Conservation (phyloP, 768 basidiomycete genomes). For the Naganishia antarctica region DNA sequence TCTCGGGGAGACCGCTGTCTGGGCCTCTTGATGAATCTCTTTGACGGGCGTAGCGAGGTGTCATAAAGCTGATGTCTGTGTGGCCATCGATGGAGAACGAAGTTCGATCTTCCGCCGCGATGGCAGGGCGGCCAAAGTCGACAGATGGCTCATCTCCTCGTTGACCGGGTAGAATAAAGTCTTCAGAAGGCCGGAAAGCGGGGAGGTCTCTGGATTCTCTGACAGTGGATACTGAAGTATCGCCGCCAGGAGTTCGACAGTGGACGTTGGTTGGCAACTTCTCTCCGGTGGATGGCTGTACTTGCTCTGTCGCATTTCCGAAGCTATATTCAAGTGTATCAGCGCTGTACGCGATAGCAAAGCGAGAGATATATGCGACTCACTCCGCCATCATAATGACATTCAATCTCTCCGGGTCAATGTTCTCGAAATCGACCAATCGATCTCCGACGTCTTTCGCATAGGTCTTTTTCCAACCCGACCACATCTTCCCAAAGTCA, state of each 20-base stretch:
- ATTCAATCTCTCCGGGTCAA: constrained; percentile 17
- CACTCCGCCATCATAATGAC: constrained; percentile 12
- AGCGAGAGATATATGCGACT: background rate
- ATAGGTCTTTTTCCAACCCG: background rate
- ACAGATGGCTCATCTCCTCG: constrained; percentile 17
- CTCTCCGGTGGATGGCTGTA: background rate
- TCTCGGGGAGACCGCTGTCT: constrained; percentile 6
- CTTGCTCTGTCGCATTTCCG: background rate
- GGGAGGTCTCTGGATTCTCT: constrained; percentile 26
- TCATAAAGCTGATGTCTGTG: background rate
- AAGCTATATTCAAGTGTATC: background rate
- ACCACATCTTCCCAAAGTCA: constrained; percentile 22
- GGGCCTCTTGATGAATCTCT: background rate
- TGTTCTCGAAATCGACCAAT: background rate
- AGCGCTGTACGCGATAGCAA: background rate
- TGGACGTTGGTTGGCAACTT: background rate
- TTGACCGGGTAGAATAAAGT: constrained; percentile 24
- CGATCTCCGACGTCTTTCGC: background rate
- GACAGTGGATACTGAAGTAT: constrained; percentile 17
- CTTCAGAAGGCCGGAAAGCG: constrained; percentile 26
- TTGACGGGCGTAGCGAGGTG: constrained; percentile 11
- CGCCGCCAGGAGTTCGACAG: constrained; percentile 2
- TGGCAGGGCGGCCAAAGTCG: constrained; percentile 18
- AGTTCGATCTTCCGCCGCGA: background rate
- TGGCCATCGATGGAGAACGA: constrained; percentile 10